Conservation (phyloP, 2,329 filamentous ascomycete species). For the Colletotrichum musae region DNA sequence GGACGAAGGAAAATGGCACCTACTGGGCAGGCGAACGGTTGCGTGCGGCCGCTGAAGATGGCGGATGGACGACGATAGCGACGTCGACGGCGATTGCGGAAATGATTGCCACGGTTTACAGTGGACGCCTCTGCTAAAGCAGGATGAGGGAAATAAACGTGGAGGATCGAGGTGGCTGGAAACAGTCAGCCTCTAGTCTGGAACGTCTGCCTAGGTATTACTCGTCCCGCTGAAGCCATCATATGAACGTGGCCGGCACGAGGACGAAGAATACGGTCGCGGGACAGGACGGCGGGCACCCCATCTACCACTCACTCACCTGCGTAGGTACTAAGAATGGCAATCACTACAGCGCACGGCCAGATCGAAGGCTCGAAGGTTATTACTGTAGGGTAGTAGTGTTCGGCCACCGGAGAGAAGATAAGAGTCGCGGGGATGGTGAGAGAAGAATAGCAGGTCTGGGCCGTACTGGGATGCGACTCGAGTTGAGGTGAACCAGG, state of each 20-base stretch:
- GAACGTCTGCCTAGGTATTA: constrained; percentile 6
- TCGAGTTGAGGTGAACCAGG: constrained; percentile 12
- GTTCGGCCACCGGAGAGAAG: constrained; percentile 1
- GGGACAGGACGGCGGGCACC: constrained; percentile 17
- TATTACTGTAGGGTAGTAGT: constrained; percentile 21
- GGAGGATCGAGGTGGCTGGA: constrained; percentile 22
- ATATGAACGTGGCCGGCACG: constrained; percentile 22
- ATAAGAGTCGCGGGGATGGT: constrained; percentile 22
- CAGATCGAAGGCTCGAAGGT: neutral
- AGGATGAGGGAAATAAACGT: constrained; percentile 8
- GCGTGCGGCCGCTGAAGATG: constrained; percentile 28
- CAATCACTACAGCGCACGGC: neutral
- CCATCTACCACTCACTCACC: constrained; percentile 31
- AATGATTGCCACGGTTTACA: constrained; percentile 4
- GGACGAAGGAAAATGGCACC: constrained; percentile 27
- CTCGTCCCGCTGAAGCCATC: constrained; percentile 24
- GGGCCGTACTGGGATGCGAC: constrained; percentile 5
- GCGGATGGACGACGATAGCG: neutral
- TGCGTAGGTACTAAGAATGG: no score
- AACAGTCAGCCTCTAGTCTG: constrained; percentile 23
- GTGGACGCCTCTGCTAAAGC: no score
- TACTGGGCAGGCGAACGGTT: constrained; percentile 21
- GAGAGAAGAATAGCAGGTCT: constrained; percentile 14
- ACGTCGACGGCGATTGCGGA: constrained; percentile 5
- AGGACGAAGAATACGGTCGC: constrained; percentile 2